Evolutionary conservation across 139 green algal genomes (phyloP), one percentile per base, ranked within the genome.

Genomic region (Desmodesmus armatus): DNA sequence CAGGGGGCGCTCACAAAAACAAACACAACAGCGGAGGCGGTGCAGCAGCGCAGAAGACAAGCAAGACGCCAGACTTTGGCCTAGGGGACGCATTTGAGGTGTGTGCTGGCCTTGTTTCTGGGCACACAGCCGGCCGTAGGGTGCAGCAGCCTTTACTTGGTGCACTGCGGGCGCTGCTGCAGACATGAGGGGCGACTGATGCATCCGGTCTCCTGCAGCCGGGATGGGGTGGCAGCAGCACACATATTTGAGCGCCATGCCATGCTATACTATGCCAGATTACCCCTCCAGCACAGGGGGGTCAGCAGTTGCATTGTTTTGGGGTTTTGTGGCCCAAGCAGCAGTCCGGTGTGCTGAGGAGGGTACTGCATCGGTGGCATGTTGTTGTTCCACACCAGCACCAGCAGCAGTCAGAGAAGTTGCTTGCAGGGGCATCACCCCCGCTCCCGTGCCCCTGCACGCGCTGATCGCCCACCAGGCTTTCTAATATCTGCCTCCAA

Each of bases 41-140:
- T 5, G 60, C 60, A 17, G 5, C 60, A 9, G 33, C 53, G 37
- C 60, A 69, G 66, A 35, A 51, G 66, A 5, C 35, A 35, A 41
- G 5, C 3, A 73, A 83, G 39, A 31, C 29, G 15, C 88, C 90
- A 6, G 90, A 93, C 73, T 93, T 93, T 49, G 90, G 90, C 0
- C 60, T 93, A n/a, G 37, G 67, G 3, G 55, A 53, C 4, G 69
- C 60, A 25, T 86, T 70, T 31, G 80, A 86, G 25, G 80, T 84
- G 33, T 7, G 47, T 65, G 51, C 51, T 17, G 51, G n/a, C n/a
- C n/a, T n/a, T n/a, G n/a, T n/a, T n/a, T n/a, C n/a, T n/a, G n/a
- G n/a, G n/a, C n/a, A 51, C 35, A 51, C 13, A 55, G 47, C 47
- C 9, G 47, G 47, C 47, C 13, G 13, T 13, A 55, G 7, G 47